Evolutionary conservation across 2,329 filamentous ascomycete genomes (phyloP), one percentile per base, ranked within the genome.

Genomic region (Verticillium isaacii): DNA sequence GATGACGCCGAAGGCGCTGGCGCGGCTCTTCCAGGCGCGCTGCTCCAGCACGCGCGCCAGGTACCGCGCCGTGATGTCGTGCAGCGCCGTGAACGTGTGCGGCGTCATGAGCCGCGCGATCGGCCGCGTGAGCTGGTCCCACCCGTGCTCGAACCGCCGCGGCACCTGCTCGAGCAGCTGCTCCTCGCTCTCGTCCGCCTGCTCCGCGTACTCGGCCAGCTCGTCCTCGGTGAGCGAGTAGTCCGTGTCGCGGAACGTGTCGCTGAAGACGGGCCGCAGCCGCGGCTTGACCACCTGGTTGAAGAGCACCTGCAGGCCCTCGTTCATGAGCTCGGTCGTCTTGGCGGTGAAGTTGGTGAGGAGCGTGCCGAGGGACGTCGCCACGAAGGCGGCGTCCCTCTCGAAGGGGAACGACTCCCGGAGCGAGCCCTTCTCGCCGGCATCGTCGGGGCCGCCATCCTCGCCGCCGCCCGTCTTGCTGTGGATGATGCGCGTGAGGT

Each of bases 191-290:
- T 84, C 80, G 25, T 84, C 82, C 62, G 82, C 80, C 62, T 83
- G 79, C 55, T 79, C 77, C 8, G 83, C 83, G 7, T 83, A 73
- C 32, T 88, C 85, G 11, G 77, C 78, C 14, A 88, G 73, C 60
- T 89, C 86, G 52, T 87, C 83, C 64, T 88, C 84, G 1, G 82
- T 82, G 3, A 92, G 80, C 9, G 86, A 83, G 76, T 99, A 99
- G 75, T 97, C 93, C 25, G 91, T 86, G 69, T 98, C 94, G 54
- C 93, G 89, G 82, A 98, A 98, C 0, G 93, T 89, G 62, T 99
- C 94, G 19, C 87, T 85, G 12, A 99, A 82, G 3, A 97, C 88
- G 0, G 92, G 92, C 0, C 93, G 88, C 15, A 99, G 82, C 12
- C 93, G 91, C 2, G 88, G 86, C 71, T 94, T 94, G 68, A 97